A percentile compares a stretch with the other conserved stretches of the same genome.
Evolutionary conservation across 768 basidiomycete species (phyloP).

Genomic region (Boletus reticuloceps): DNA sequence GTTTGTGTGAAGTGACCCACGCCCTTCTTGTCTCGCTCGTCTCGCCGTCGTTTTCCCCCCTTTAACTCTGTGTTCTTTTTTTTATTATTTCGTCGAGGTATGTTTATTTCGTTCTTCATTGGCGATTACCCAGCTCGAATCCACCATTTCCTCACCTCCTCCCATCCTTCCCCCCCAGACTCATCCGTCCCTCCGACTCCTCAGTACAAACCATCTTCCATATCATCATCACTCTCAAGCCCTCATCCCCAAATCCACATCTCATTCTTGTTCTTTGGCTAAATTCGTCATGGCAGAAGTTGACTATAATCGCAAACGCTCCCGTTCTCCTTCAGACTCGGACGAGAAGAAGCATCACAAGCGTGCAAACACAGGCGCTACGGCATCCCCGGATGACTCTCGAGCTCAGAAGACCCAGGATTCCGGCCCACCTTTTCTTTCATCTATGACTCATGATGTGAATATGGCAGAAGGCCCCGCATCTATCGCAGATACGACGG

Average conservation of each 20-base stretch:
- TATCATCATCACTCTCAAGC: slow-evolving; percentile 43
- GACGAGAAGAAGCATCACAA: slow-evolving; percentile 79
- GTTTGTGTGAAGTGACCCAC: background rate
- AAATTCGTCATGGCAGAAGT: slow-evolving; percentile 82
- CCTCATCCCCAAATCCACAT: slow-evolving; percentile 42
- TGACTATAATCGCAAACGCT: slow-evolving; percentile 82
- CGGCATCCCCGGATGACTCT: slow-evolving; percentile 61
- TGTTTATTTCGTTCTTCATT: slow-evolving; percentile 29
- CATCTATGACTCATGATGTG: slow-evolving; percentile 51
- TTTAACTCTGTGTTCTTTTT: background rate
- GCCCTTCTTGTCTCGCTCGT: background rate
- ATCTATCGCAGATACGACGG: slow-evolving; percentile 42
- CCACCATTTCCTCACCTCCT: slow-evolving; percentile 55
- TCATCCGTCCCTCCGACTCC: slow-evolving; percentile 37
- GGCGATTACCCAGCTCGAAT: slow-evolving; percentile 52
- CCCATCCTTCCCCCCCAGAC: slow-evolving; percentile 50
- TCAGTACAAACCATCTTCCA: slow-evolving; percentile 39
- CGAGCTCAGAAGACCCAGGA: slow-evolving; percentile 46
- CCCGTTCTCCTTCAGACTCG: slow-evolving; percentile 80
- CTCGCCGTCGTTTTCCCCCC: background rate
- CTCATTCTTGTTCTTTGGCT: slow-evolving; percentile 40
- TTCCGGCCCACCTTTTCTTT: slow-evolving; percentile 38
- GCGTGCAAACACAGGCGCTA: slow-evolving; percentile 78
- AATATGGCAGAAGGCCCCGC: slow-evolving; percentile 55
- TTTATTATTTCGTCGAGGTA: slow-evolving; percentile 28